Percentiles rank a stretch among this genome's conserved stretches.
These are phyloP conservation scores for Starmerella powellii DNA, from an alignment of 805 yeast genomes.

Conservation along the genomic window DNA sequence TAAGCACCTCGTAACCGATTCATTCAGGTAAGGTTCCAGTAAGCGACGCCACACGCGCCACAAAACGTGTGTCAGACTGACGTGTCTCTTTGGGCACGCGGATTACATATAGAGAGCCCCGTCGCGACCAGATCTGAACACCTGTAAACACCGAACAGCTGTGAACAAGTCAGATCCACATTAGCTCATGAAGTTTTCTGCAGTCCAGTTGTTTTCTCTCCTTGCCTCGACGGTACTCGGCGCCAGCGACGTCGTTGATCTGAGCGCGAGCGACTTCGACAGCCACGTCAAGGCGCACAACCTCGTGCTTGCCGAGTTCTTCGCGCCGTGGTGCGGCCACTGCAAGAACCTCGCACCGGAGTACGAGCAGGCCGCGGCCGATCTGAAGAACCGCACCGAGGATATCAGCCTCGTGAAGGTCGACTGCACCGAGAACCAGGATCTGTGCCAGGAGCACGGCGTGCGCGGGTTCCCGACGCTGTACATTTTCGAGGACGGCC, in stretches of 20 bases:
- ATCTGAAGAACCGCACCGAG: conserved; percentile 12
- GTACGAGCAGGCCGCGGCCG: conserved; percentile 27
- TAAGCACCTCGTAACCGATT: too few relatives aligned
- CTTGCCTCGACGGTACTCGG: conserved; percentile 36
- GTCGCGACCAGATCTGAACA: neutral
- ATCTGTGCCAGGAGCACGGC: conserved; percentile 51
- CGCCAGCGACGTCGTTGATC: conserved; percentile 79
- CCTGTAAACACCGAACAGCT: too few relatives aligned
- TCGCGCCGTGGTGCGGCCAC: conserved; percentile 98
- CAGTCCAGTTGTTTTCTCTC: conserved; percentile 29
- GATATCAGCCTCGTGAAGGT: conserved; percentile 53
- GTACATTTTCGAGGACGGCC: conserved; percentile 46
- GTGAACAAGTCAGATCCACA: too few relatives aligned
- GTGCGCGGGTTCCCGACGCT: conserved; percentile 78
- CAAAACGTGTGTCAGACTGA: conserved; percentile 1
- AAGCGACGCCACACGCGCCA: too few relatives aligned
- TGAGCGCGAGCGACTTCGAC: conserved; percentile 54
- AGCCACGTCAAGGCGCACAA: conserved; percentile 58
- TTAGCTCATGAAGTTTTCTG: conserved; percentile 30
- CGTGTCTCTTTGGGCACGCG: conserved; percentile 14
- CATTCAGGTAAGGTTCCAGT: neutral
- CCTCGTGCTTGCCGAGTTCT: conserved; percentile 73
- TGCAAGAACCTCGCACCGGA: conserved; percentile 40
- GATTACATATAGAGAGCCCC: neutral
- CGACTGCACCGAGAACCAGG: conserved; percentile 73